A percentile compares a stretch with the other conserved stretches of the same genome.
These are phyloP conservation scores for Phytophthora macrochlamydospora DNA, from an alignment of 352 stramenopile genomes.

Conservation along the genomic window DNA sequence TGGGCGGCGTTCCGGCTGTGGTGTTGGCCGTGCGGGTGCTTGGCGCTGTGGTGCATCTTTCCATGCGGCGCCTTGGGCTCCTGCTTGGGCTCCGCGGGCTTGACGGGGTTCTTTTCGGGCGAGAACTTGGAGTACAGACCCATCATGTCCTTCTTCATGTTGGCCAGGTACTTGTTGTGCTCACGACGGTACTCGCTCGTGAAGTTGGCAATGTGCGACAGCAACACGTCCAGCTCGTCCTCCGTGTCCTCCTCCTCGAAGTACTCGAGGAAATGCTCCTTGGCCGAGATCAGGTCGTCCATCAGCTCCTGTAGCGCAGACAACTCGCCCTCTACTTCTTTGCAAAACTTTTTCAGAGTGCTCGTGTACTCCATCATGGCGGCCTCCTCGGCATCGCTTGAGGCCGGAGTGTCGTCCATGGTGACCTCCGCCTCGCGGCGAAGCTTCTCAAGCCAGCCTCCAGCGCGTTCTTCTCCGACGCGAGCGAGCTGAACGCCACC, in stretches of 20 bases:
- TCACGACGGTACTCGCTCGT: slow-evolving; percentile 74
- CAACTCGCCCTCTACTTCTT: slow-evolving; percentile 67
- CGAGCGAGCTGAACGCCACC: slow-evolving; percentile 65
- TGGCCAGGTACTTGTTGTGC: slow-evolving; percentile 69
- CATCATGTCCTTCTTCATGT: slow-evolving; percentile 47
- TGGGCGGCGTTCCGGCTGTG: slow-evolving; percentile 19
- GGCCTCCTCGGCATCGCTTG: slow-evolving; percentile 33
- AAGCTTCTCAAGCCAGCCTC: slow-evolving; percentile 65
- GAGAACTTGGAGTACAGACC: slow-evolving; percentile 40
- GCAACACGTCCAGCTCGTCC: slow-evolving; percentile 77
- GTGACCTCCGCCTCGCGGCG: slow-evolving; percentile 49
- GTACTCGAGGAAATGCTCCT: slow-evolving; percentile 79
- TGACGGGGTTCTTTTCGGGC: slow-evolving; percentile 31
- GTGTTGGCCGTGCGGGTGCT: slow-evolving; percentile 21
- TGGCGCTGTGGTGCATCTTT: slow-evolving; percentile 27
- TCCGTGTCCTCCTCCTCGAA: slow-evolving; percentile 85
- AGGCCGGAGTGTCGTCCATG: slow-evolving; percentile 17
- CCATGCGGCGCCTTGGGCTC: slow-evolving; percentile 20
- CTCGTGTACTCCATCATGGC: slow-evolving; percentile 40
- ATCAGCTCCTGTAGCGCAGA: slow-evolving; percentile 51
- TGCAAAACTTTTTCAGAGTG: slow-evolving; percentile 63
- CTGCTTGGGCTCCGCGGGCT: slow-evolving; percentile 30
- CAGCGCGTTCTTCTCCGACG: slow-evolving; percentile 73
- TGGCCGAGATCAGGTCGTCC: slow-evolving; percentile 61
- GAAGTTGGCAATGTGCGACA: slow-evolving; percentile 78